Evolutionary conservation across 2,329 filamentous ascomycete genomes (phyloP).

Genomic region (Microascus cirrosus): DNA sequence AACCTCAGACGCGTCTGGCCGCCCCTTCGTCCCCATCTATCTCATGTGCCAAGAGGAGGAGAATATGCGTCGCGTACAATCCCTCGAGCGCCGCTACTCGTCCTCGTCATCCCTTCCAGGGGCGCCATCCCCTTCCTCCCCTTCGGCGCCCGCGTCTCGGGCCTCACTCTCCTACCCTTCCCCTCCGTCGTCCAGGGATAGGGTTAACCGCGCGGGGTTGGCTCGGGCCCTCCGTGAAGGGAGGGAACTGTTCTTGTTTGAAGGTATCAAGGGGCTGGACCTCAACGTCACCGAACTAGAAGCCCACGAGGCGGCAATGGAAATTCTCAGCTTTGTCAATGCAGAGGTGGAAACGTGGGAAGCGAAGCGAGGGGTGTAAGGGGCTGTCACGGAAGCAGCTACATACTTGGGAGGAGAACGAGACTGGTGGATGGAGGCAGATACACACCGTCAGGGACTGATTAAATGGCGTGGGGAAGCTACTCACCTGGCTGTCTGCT

Average conservation of each 20-base stretch:
- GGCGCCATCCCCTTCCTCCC: not conserved
- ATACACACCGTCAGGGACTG: not conserved
- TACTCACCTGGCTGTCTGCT: not conserved
- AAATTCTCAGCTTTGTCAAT: constrained; percentile 8
- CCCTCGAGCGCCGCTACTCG: constrained; percentile 5
- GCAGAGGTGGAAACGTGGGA: constrained; percentile 1
- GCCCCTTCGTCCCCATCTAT: constrained; percentile 16
- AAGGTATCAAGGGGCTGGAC: constrained; percentile 8
- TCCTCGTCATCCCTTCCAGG: not conserved
- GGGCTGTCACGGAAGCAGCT: not conserved
- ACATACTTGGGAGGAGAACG: not conserved
- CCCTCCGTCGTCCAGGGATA: constrained; percentile 5
- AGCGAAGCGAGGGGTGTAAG: not conserved
- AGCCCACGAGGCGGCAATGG: constrained; percentile 9
- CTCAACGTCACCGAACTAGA: constrained; percentile 15
- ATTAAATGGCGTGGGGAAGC: not conserved
- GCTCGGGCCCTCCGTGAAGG: constrained; percentile 10
- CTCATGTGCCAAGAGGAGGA: constrained; percentile 15
- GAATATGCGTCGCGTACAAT: constrained; percentile 11
- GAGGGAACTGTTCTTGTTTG: constrained; percentile 13
- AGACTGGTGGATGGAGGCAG: not conserved
- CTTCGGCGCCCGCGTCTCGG: not conserved
- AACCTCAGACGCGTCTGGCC: constrained; percentile 10
- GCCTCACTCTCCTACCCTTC: not conserved
- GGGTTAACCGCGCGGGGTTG: constrained; percentile 12